These are phyloP conservation scores for Fusarium miscanthi DNA, from an alignment of 2,329 filamentous ascomycete genomes.

Conservation along the genomic window DNA sequence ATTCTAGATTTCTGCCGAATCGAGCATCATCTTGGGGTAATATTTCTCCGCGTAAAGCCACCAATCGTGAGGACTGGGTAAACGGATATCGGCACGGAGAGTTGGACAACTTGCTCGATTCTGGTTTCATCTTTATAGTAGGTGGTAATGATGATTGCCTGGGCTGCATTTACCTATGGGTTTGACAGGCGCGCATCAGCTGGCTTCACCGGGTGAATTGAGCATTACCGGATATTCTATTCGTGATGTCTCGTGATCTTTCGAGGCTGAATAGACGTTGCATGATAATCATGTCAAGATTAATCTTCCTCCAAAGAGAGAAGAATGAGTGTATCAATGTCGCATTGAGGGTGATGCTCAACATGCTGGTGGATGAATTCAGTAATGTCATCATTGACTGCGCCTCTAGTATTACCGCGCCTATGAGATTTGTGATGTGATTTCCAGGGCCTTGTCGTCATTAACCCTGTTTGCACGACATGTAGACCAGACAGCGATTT, in stretches of 20 bases:
- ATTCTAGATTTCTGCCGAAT: constrained; percentile 16
- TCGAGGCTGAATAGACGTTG: not conserved
- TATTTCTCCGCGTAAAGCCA: constrained; percentile 8
- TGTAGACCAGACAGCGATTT: not conserved
- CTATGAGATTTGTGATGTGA: not conserved
- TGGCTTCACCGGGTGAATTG: not conserved
- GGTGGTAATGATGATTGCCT: not conserved
- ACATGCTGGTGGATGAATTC: not conserved
- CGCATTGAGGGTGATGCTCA: not conserved
- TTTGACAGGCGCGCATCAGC: not conserved
- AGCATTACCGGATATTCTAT: not conserved
- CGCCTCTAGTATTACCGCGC: not conserved
- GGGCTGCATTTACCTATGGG: not conserved
- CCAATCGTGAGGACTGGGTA: not conserved
- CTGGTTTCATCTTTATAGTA: not conserved
- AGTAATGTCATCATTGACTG: not conserved
- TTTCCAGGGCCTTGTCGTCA: rapidly evolving
- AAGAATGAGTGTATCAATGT: not conserved
- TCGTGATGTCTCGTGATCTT: not conserved
- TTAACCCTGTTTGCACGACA: rapidly evolving
- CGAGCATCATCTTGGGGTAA: not conserved
- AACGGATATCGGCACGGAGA: not conserved
- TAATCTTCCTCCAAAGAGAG: not conserved
- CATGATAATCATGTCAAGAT: not conserved
- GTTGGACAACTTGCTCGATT: not conserved